phyloP scores from a whole-genome alignment of 2,329 filamentous ascomycete species.

The Uncinocarpus reesii region DNA sequence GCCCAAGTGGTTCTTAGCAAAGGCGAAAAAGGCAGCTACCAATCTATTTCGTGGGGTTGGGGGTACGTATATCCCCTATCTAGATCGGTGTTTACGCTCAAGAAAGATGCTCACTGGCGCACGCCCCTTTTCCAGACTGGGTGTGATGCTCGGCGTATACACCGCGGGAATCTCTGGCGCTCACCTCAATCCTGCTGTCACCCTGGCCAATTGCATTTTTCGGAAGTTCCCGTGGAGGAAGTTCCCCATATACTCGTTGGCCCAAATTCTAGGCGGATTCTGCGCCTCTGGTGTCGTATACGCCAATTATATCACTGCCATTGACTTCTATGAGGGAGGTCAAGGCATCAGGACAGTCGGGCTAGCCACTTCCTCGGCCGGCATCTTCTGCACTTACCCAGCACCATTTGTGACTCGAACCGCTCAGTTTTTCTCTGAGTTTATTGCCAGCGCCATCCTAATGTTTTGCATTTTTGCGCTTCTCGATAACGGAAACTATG shows the following conservation, averaged over 20 bases:
- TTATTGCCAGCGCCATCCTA: constrained; percentile 55
- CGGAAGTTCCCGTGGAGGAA: constrained; percentile 59
- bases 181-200: constrained; percentile 62
- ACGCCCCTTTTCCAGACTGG: constrained; percentile 38
- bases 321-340: constrained; percentile 53
- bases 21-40: constrained; percentile 38
- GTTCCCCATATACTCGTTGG: constrained; percentile 56
- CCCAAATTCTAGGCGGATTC: constrained; percentile 59
- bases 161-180: constrained; percentile 49
- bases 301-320: constrained; percentile 54
- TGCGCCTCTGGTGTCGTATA: constrained; percentile 51
- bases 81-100: background rate
- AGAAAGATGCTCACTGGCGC: background rate
- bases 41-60: constrained; percentile 45
- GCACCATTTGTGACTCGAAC: constrained; percentile 51
- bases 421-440: constrained; percentile 61
- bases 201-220: constrained; percentile 58
- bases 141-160: constrained; percentile 60
- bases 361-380: constrained; percentile 51
- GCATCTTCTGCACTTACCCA: constrained; percentile 65
- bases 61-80: constrained; percentile 26
- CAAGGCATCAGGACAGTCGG: constrained; percentile 51
- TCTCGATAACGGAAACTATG: constrained; percentile 40
- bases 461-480: constrained; percentile 64
- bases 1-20: constrained; percentile 56